Conservation (phyloP, 371 early-diverging fungal genomes). For the Mucor velutinosus region DNA sequence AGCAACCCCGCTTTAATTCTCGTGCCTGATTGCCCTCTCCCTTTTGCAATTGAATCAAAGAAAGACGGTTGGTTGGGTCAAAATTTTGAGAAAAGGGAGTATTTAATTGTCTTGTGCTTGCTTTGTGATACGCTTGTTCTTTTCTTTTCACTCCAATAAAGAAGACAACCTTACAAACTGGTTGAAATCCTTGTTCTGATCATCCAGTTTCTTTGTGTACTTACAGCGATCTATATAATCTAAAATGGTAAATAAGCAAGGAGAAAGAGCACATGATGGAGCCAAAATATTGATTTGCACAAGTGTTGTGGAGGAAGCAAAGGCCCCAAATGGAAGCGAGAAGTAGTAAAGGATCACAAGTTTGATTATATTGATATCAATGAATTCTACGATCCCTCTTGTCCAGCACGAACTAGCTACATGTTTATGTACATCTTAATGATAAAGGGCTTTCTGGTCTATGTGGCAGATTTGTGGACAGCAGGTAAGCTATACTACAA, state of each 20-base stretch:
- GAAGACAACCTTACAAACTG: background rate
- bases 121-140: background rate
- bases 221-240: background rate
- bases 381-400: slow-evolving; percentile 69
- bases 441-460: slow-evolving; percentile 76
- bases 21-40: slow-evolving; percentile 5
- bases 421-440: slow-evolving; percentile 70
- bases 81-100: background rate
- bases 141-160: background rate
- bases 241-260: background rate
- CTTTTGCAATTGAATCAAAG: background rate
- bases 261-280: background rate
- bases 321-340: slow-evolving; percentile 78
- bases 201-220: background rate
- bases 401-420: slow-evolving; percentile 55
- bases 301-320: slow-evolving; percentile 18
- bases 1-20: background rate
- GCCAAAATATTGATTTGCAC: background rate
- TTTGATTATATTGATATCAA: slow-evolving; percentile 89
- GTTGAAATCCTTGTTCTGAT: background rate
- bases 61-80: slow-evolving; percentile 1
- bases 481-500: slow-evolving; percentile 46
- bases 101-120: background rate
- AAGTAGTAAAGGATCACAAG: slow-evolving; percentile 84
- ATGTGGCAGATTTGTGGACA: slow-evolving; percentile 73